These are phyloP conservation scores for Potentilla sterilis DNA, from an alignment of 306 rosid species.

Conservation along the genomic window DNA sequence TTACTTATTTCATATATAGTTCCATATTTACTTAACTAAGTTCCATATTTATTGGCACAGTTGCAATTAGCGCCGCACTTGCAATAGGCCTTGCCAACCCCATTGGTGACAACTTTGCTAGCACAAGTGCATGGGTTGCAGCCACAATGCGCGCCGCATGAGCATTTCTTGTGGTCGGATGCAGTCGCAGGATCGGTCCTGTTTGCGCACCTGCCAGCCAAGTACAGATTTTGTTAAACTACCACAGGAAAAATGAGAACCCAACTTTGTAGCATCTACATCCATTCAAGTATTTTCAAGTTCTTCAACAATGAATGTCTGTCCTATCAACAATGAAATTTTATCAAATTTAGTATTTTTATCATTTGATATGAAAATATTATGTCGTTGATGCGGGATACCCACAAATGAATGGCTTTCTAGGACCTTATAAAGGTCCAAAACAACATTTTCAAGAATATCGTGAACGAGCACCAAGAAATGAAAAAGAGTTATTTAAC, in stretches of 20 bases:
- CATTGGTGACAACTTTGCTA: constrained; percentile 27
- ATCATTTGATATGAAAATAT: too few species aligned
- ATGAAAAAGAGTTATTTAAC: too few species aligned
- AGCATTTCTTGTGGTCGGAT: constrained; percentile 41
- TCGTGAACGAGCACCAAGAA: too few species aligned
- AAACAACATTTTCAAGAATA: too few species aligned
- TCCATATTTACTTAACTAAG: neutral
- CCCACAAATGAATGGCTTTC: too few species aligned
- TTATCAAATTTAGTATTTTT: too few species aligned
- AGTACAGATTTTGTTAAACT: neutral
- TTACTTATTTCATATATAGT: neutral
- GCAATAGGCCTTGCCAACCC: constrained; percentile 46
- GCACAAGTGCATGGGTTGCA: constrained; percentile 77
- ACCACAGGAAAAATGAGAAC: neutral
- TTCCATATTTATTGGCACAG: constrained; percentile 39
- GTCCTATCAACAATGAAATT: too few species aligned
- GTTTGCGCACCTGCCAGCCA: constrained; percentile 17
- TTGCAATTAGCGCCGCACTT: constrained; percentile 45
- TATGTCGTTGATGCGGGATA: too few species aligned
- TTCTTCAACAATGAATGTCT: too few species aligned
- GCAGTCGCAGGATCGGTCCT: neutral
- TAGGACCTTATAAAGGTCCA: too few species aligned
- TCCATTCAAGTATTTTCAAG: neutral
- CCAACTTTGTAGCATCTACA: neutral
- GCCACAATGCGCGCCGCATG: constrained; percentile 77